phyloP scores from a whole-genome alignment of 2,329 filamentous ascomycete genomes.

The Claviceps sp. region DNA sequence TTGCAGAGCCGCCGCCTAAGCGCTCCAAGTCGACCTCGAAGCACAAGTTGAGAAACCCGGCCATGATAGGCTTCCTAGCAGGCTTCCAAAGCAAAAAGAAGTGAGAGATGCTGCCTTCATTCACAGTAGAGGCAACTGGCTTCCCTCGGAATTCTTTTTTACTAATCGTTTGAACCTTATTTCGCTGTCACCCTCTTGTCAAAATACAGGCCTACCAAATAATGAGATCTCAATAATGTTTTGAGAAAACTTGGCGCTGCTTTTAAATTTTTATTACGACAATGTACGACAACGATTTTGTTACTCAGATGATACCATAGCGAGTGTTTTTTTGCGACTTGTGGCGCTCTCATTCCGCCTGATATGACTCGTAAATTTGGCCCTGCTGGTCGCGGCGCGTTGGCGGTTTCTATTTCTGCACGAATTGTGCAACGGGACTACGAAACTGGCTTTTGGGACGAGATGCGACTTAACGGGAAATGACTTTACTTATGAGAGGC shows the following conservation, averaged over 20 bases:
- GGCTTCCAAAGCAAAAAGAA: conserved; percentile 12
- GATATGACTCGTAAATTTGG: background rate
- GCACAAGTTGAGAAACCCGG: conserved; percentile 7
- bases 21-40: conserved; percentile 7
- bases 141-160: background rate
- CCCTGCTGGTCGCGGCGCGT: background rate
- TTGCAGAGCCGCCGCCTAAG: conserved; percentile 3
- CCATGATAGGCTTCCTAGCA: conserved; percentile 10
- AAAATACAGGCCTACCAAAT: conserved; percentile 8
- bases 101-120: conserved; percentile 6
- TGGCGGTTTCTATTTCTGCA: conserved; percentile 1
- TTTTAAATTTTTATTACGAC: background rate
- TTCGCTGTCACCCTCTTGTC: background rate
- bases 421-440: background rate
- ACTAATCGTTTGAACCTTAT: background rate
- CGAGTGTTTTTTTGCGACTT: conserved; percentile 5
- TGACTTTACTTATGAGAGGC: no score
- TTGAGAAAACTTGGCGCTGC: background rate
- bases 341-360: background rate
- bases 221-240: conserved; percentile 3
- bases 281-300: conserved; percentile 6
- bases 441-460: background rate
- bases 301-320: conserved; percentile 7
- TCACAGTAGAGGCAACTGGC: background rate
- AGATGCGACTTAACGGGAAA: background rate